Evolutionary conservation across 2,329 filamentous ascomycete genomes (phyloP).

Genomic region (Xylaria sp.): DNA sequence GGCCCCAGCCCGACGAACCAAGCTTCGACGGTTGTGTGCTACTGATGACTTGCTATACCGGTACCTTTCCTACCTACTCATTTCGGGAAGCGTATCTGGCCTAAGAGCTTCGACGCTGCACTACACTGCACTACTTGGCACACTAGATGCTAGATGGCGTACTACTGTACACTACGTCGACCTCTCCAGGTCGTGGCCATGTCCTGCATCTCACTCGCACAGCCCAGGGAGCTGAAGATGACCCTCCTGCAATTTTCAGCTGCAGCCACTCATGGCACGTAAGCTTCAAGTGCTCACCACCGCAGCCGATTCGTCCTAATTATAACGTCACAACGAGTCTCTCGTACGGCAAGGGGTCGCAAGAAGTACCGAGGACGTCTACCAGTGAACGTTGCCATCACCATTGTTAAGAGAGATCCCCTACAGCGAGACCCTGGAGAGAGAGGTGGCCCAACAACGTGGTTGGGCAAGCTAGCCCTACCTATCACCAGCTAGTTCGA

Average conservation of each 20-base stretch:
- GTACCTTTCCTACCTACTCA: no score
- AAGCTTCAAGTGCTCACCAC: conserved; percentile 17
- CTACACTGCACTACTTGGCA: not conserved
- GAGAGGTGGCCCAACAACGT: conserved; percentile 30
- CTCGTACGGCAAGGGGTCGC: not conserved
- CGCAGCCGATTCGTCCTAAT: conserved; percentile 17
- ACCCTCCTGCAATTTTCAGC: conserved; percentile 31
- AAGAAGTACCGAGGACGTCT: not conserved
- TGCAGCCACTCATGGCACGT: conserved; percentile 27
- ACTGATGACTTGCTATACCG: conserved; percentile 13
- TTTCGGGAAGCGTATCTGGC: not conserved
- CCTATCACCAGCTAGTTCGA: conserved; percentile 9
- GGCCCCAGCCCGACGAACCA: not conserved
- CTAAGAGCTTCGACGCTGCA: not conserved
- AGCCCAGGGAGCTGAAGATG: conserved; percentile 31
- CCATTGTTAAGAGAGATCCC: conserved; percentile 6
- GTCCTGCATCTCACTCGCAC: conserved; percentile 15
- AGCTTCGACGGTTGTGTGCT: not conserved
- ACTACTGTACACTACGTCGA: not conserved
- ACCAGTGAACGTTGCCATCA: conserved; percentile 24
- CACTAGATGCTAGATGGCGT: not conserved
- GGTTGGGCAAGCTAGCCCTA: conserved; percentile 34
- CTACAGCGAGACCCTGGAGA: not conserved
- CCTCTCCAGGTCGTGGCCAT: conserved; percentile 7
- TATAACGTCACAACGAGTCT: conserved; percentile 18